Evolutionary conservation across 2,329 filamentous ascomycete genomes (phyloP).

Genomic region (Coniochaeta prunicola): DNA sequence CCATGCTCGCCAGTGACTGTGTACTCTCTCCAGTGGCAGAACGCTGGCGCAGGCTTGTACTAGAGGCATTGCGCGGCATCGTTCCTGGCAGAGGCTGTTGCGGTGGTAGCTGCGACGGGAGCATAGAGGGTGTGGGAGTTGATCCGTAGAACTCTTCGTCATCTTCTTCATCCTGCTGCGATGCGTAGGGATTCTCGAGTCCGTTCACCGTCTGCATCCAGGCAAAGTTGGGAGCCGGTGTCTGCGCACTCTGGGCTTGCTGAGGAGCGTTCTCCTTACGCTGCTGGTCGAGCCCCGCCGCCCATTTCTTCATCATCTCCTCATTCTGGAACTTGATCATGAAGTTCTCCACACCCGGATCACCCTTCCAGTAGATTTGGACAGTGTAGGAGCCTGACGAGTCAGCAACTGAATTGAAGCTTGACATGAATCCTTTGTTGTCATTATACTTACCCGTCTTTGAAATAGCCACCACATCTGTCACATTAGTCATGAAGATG

Average conservation of each 20-base stretch:
- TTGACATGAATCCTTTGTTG: neutral
- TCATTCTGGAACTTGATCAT: constrained; percentile 90
- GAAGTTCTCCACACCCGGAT: constrained; percentile 92
- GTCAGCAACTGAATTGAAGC: constrained; percentile 18
- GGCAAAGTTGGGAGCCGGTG: constrained; percentile 64
- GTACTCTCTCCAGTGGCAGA: constrained; percentile 68
- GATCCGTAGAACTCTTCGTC: constrained; percentile 32
- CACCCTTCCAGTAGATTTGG: constrained; percentile 98
- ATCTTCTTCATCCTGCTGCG: constrained; percentile 56
- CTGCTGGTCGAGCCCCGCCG: constrained; percentile 68
- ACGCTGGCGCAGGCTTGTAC: constrained; percentile 64
- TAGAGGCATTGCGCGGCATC: constrained; percentile 64
- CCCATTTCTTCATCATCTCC: constrained; percentile 91
- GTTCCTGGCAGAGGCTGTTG: constrained; percentile 26
- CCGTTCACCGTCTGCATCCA: constrained; percentile 63
- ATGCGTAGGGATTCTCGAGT: constrained; percentile 76
- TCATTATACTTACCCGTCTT: constrained; percentile 64
- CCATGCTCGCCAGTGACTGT: constrained; percentile 48
- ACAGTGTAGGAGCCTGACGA: constrained; percentile 74
- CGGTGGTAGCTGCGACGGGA: constrained; percentile 17
- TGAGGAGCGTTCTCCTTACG: constrained; percentile 53
- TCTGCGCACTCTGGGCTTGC: constrained; percentile 36
- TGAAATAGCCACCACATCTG: constrained; percentile 78
- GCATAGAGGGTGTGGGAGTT: constrained; percentile 25
- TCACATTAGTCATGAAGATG: constrained; percentile 99